phyloP scores from a whole-genome alignment of 2,329 filamentous ascomycete species.

The Penicillium frequentans region DNA sequence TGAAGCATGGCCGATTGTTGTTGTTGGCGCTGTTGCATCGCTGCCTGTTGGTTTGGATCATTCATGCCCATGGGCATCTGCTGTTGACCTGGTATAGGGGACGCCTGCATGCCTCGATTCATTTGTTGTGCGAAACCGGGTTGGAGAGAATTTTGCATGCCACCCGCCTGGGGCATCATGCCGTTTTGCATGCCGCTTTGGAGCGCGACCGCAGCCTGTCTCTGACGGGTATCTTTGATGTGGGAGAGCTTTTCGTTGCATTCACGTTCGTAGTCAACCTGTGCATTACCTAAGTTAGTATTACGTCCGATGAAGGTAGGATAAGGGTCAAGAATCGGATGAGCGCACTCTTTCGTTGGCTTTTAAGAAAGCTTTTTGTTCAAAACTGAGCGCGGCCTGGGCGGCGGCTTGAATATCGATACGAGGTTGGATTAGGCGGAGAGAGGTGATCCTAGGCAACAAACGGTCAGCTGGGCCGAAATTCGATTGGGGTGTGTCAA shows the following conservation, averaged over 20 bases:
- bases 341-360: constrained; percentile 35
- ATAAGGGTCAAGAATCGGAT: background rate
- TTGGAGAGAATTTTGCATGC: constrained; percentile 30
- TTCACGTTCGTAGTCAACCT: constrained; percentile 46
- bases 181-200: constrained; percentile 29
- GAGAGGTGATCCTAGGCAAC: constrained; percentile 43
- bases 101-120: constrained; percentile 52
- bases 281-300: constrained; percentile 3
- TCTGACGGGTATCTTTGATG: constrained; percentile 46
- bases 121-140: constrained; percentile 52
- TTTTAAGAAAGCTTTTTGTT: constrained; percentile 46
- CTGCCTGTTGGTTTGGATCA: constrained; percentile 31
- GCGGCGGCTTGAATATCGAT: constrained; percentile 40
- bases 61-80: constrained; percentile 39
- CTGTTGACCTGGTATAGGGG: constrained; percentile 46
- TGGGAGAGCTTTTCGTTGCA: constrained; percentile 46
- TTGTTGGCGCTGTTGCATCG: constrained; percentile 37
- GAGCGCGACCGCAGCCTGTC: constrained; percentile 40
- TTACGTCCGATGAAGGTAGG: background rate
- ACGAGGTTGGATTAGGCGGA: constrained; percentile 46
- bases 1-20: constrained; percentile 29
- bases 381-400: constrained; percentile 45
- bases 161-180: constrained; percentile 27
- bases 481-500: background rate
- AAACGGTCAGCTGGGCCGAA: constrained; percentile 1